phyloP scores from a whole-genome alignment of 352 stramenopile genomes.

The Thalassiosira pacifica region DNA sequence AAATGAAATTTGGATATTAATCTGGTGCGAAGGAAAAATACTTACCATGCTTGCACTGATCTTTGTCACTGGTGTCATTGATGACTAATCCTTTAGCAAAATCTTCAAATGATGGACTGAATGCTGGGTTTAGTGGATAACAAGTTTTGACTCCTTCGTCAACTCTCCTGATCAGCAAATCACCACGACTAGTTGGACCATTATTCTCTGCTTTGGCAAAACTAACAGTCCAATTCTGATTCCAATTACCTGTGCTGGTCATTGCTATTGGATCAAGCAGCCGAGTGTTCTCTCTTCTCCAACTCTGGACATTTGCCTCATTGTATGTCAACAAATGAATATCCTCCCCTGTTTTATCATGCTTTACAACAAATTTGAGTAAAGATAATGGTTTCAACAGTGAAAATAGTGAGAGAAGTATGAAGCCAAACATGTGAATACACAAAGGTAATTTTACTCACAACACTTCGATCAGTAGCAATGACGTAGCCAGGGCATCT shows the following conservation, averaged over 20 bases:
- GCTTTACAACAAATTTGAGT: no score
- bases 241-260: neutral
- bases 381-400: no score
- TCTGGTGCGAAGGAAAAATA: no score
- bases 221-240: slow-evolving; percentile 4
- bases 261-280: neutral
- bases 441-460: neutral
- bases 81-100: slow-evolving; percentile 30
- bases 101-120: slow-evolving; percentile 33
- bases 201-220: neutral
- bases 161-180: neutral
- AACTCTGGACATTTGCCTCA: neutral
- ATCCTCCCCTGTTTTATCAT: no score
- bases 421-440: no score
- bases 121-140: slow-evolving; percentile 20
- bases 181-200: neutral
- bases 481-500: neutral
- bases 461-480: neutral
- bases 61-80: slow-evolving; percentile 29
- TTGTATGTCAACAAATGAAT: no score
- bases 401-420: no score
- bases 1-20: no score
- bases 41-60: slow-evolving; percentile 27
- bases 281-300: neutral
- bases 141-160: neutral